These are phyloP conservation scores for Cladophialophora exuberans DNA, from an alignment of 2,329 filamentous ascomycete species.

Conservation along the genomic window DNA sequence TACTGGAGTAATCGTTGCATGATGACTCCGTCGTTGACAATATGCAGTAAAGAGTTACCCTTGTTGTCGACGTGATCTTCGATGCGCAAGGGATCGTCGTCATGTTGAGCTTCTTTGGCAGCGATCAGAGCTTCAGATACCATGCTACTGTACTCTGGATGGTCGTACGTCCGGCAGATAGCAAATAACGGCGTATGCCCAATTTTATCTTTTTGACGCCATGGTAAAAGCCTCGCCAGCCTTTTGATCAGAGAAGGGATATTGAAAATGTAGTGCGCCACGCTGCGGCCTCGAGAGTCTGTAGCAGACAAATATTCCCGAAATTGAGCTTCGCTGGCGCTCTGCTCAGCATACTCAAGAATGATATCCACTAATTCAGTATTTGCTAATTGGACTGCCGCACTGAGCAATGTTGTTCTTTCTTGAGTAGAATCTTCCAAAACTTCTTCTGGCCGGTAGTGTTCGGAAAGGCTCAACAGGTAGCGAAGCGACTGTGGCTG, in stretches of 20 bases:
- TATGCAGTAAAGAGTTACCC: slow-evolving; percentile 93
- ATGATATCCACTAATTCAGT: slow-evolving; percentile 74
- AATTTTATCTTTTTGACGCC: slow-evolving; percentile 91
- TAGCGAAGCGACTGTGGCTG: slow-evolving; percentile 76
- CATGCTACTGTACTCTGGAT: slow-evolving; percentile 84
- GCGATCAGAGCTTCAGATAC: slow-evolving; percentile 77
- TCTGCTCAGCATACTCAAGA: slow-evolving; percentile 69
- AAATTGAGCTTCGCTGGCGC: slow-evolving; percentile 60
- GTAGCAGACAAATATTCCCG: slow-evolving; percentile 72
- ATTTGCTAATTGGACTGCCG: slow-evolving; percentile 84
- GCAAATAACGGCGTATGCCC: slow-evolving; percentile 98
- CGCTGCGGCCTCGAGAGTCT: slow-evolving; percentile 83
- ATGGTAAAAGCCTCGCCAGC: slow-evolving; percentile 79
- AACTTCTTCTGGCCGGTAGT: slow-evolving; percentile 72
- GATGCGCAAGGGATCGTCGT: slow-evolving; percentile 79
- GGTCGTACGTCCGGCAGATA: slow-evolving; percentile 92
- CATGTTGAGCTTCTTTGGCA: slow-evolving; percentile 73
- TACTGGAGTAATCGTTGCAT: slow-evolving; percentile 74
- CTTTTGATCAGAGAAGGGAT: slow-evolving; percentile 76
- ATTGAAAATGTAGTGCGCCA: slow-evolving; percentile 96
- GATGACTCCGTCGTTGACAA: slow-evolving; percentile 83
- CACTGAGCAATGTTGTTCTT: slow-evolving; percentile 84
- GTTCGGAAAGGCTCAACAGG: slow-evolving; percentile 74
- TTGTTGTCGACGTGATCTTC: slow-evolving; percentile 92
- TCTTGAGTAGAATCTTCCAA: slow-evolving; percentile 87